Percentiles rank a stretch among this genome's conserved stretches.
Conservation (phyloP, 805 yeast species). For the Metschnikowia corniflorae region DNA sequence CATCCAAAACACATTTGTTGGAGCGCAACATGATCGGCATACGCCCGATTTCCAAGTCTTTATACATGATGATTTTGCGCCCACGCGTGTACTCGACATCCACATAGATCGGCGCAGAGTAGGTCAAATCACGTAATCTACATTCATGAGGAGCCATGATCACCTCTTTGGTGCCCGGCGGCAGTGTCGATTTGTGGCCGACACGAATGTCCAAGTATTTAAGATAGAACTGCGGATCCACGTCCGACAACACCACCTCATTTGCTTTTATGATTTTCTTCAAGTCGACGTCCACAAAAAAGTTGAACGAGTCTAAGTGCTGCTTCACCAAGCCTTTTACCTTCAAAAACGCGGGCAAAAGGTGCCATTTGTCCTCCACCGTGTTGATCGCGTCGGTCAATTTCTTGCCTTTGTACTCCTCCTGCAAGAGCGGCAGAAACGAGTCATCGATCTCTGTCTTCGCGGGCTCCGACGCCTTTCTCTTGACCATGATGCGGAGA, state of each 20-base stretch:
- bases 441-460: slow-evolving; percentile 44
- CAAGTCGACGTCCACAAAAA: slow-evolving; percentile 89
- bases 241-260: slow-evolving; percentile 84
- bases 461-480: slow-evolving; percentile 12
- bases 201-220: slow-evolving; percentile 91
- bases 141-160: slow-evolving; percentile 91
- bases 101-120: slow-evolving; percentile 92
- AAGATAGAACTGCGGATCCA: slow-evolving; percentile 93
- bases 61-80: slow-evolving; percentile 81
- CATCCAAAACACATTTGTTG: slow-evolving; percentile 82
- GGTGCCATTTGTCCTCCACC: slow-evolving; percentile 95
- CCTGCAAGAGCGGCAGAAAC: slow-evolving; percentile 73
- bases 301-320: slow-evolving; percentile 96
- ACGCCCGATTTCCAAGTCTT: slow-evolving; percentile 90
- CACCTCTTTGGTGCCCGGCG: slow-evolving; percentile 51
- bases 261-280: slow-evolving; percentile 91
- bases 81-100: slow-evolving; percentile 98
- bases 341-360: slow-evolving; percentile 90
- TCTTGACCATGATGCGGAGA: slow-evolving; percentile 12
- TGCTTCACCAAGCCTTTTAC: slow-evolving; percentile 96
- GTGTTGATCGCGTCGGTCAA: slow-evolving; percentile 86
- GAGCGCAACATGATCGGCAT: slow-evolving; percentile 99
- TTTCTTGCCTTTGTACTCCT: slow-evolving; percentile 80
- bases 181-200: slow-evolving; percentile 68
- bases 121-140: slow-evolving; percentile 87